A percentile compares a stretch with the other conserved stretches of the same genome.
phyloP scores from a whole-genome alignment of 257 asterid species.

The Henckelia pumila region DNA sequence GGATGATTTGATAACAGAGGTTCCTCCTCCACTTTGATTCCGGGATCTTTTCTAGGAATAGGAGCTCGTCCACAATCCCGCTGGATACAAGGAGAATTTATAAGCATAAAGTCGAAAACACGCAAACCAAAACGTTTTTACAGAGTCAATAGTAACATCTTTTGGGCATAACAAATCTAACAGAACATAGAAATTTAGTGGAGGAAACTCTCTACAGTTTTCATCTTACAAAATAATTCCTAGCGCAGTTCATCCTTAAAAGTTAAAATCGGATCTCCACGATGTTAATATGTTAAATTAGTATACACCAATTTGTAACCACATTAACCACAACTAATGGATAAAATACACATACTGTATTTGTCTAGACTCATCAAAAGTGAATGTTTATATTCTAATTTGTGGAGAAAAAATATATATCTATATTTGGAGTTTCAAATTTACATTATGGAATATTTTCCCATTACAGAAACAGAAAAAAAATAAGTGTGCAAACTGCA shows the following conservation, averaged over 20 bases:
- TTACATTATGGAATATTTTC: background rate
- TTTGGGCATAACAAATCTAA: background rate
- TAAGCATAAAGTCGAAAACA: slow-evolving; percentile 27
- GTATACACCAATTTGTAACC: background rate
- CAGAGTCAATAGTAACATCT: slow-evolving; percentile 10
- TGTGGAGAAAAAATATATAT: background rate
- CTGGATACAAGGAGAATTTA: slow-evolving; percentile 36
- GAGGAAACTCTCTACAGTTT: background rate
- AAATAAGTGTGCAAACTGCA: background rate
- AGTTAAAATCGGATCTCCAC: background rate
- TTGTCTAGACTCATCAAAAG: background rate
- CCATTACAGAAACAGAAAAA: too few species aligned
- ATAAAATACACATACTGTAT: background rate
- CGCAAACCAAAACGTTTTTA: background rate
- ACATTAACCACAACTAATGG: background rate
- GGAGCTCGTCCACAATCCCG: slow-evolving; percentile 95
- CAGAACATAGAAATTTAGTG: background rate
- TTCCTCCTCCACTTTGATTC: slow-evolving; percentile 82
- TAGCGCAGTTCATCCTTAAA: background rate
- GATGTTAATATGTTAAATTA: too few species aligned
- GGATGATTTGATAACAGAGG: slow-evolving; percentile 91
- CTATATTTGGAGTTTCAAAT: background rate
- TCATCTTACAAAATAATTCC: background rate
- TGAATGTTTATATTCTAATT: background rate
- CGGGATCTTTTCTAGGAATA: slow-evolving; percentile 83